These are phyloP conservation scores for Guadua angustifolia DNA, from an alignment of 176 grass and related monocot species.

Conservation along the genomic window DNA sequence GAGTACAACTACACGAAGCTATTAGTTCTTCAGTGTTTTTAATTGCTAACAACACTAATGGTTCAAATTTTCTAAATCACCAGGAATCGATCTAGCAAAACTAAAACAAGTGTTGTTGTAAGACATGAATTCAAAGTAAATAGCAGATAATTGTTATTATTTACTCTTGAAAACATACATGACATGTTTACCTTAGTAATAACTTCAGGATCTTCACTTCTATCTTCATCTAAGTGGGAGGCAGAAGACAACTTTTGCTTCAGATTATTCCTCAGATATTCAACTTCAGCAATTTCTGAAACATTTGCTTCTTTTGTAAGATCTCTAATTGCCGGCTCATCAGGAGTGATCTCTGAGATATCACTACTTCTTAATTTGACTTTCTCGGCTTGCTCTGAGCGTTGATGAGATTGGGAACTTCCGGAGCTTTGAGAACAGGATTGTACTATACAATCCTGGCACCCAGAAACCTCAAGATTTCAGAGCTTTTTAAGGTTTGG, in stretches of 20 bases:
- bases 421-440: constrained; percentile 20
- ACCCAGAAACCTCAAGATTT: constrained; percentile 39
- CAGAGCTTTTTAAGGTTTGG: no score
- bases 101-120: not conserved
- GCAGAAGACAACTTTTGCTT: not conserved
- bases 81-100: constrained; percentile 18
- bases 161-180: not conserved
- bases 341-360: constrained; percentile 29
- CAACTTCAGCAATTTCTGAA: not conserved
- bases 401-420: constrained; percentile 20
- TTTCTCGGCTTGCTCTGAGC: constrained; percentile 29
- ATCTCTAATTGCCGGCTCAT: constrained; percentile 11
- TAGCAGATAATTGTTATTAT: constrained; percentile 6
- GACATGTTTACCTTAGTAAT: constrained; percentile 33
- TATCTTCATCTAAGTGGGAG: constrained; percentile 10
- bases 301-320: not conserved
- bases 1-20: constrained; percentile 9
- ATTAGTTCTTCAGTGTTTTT: not conserved
- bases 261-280: not conserved
- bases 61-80: not conserved
- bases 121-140: not conserved
- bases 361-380: constrained; percentile 15
- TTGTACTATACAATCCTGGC: constrained; percentile 41
- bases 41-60: not conserved
- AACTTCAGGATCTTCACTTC: constrained; percentile 20